Percentiles rank a stretch among this genome's conserved stretches.
These are phyloP conservation scores for Paratinospora sagittata DNA, from an alignment of 164 flowering plant genomes.

Conservation along the genomic window DNA sequence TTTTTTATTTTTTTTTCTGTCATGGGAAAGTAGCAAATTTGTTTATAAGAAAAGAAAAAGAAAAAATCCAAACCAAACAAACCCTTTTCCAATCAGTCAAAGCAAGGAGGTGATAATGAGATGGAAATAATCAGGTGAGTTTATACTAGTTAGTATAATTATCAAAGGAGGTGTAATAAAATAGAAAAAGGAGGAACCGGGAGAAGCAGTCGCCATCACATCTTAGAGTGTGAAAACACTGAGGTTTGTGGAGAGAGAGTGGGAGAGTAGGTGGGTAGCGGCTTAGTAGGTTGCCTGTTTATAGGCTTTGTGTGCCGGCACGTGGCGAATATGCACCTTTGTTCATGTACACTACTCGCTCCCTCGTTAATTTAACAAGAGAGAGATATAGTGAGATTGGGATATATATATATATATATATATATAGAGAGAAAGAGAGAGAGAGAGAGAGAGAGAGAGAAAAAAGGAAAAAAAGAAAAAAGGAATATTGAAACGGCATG, in stretches of 20 bases:
- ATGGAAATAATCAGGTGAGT: too few species aligned
- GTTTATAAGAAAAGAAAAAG: too few species aligned
- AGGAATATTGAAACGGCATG: not conserved
- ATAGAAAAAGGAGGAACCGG: not conserved
- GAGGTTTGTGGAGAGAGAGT: not conserved
- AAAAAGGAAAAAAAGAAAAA: not conserved
- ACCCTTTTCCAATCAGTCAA: too few species aligned
- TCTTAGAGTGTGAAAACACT: not conserved
- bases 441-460: too few species aligned
- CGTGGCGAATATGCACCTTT: constrained; percentile 19
- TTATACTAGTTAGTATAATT: not conserved
- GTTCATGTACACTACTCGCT: constrained; percentile 14
- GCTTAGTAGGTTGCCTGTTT: constrained; percentile 3
- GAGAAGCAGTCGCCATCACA: not conserved
- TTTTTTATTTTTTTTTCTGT: too few species aligned
- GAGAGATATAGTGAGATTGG: not conserved
- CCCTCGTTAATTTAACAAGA: not conserved
- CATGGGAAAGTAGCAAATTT: too few species aligned
- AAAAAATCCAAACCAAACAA: too few species aligned
- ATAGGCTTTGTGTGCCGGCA: constrained; percentile 17
- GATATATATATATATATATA: too few species aligned
- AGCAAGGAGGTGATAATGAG: too few species aligned
- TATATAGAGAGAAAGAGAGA: not conserved
- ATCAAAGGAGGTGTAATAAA: not conserved
- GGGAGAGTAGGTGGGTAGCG: not conserved